Evolutionary conservation across 768 basidiomycete genomes (phyloP), one percentile per base, ranked within the genome.

Genomic region (Atractiella rhizophila): DNA sequence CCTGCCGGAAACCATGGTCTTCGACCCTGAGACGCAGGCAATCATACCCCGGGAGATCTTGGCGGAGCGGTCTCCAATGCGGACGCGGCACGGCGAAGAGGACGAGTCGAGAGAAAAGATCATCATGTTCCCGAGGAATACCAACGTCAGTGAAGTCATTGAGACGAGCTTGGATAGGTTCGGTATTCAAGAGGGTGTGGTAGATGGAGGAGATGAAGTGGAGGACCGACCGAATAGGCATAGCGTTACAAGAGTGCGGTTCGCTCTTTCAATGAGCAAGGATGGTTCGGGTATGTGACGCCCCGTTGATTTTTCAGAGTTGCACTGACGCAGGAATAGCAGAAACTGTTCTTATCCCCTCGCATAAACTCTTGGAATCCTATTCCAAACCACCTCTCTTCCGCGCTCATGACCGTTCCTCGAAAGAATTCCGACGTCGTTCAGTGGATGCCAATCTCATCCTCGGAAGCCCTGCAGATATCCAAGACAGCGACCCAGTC

Each of bases 131-230:
- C 81, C 88, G 1, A 77, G 81, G 59, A 96, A 91, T 52, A 74
- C 78, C 27, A 96, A 82, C 0, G 91, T 94, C 3, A 81, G 85
- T 0, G 91, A 98, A 59, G 85, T 86, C 12, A 82, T 91, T 28
- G 91, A 98, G 57, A 64, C 79, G 28, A 78, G 76, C 5, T 56
- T 98, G 47, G 91, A 94, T 54, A 62, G 83, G 43, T 94, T 96
- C 54, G 91, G 91, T 2, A 91, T 98, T 42, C 63, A 70, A 27
- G 88, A 91, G 28, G 91, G 86, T n/a, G 83, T 98, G 2, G 88
- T 96, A 2, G 86, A 94, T 57, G 91, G 91, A 2, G 91, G 91
- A 1, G 91, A 98, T 57, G 88, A 94, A 53, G 70, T 98, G 1
- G 91, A 98, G 59, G 88, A 94, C 56, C 85, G 88, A 56, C 65